Percentiles rank a stretch among this genome's conserved stretches.
Evolutionary conservation across 1,139 yeast genomes (phyloP).

Genomic region (Candida smagusa): DNA sequence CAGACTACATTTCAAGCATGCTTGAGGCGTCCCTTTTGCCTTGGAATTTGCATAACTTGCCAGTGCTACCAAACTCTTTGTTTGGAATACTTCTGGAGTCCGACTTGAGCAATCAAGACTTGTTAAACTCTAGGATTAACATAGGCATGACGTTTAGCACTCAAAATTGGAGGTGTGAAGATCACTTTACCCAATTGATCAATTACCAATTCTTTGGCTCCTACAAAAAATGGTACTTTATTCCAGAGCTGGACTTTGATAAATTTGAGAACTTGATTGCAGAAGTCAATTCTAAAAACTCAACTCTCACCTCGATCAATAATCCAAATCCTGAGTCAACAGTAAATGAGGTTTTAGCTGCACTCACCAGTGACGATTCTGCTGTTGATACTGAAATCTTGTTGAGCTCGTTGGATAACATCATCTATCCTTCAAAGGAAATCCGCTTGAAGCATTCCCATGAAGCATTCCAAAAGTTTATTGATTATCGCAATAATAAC

Average conservation of each 20-base stretch:
- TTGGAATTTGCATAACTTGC: conserved; percentile 72
- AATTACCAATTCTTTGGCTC: conserved; percentile 73
- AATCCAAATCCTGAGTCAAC: conserved; percentile 17
- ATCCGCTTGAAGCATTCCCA: conserved; percentile 24
- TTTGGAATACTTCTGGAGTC: conserved; percentile 32
- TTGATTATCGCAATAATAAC: conserved; percentile 15
- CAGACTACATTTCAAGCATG: conserved; percentile 19
- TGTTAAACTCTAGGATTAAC: conserved; percentile 29
- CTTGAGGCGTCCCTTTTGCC: conserved; percentile 38
- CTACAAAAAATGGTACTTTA: conserved; percentile 72
- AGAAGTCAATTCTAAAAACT: conserved; percentile 15
- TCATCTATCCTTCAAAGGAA: conserved; percentile 24
- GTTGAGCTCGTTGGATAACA: conserved; percentile 28
- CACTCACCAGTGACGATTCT: conserved; percentile 11
- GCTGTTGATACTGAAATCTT: conserved; percentile 24
- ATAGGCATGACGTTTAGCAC: conserved; percentile 68
- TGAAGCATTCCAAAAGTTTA: conserved; percentile 23
- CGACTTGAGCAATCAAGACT: conserved; percentile 42
- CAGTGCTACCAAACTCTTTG: conserved; percentile 55
- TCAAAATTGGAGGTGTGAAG: conserved; percentile 74
- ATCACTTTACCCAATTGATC: conserved; percentile 65
- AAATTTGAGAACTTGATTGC: conserved; percentile 52
- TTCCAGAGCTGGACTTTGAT: conserved; percentile 65
- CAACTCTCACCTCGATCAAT: conserved; percentile 22
- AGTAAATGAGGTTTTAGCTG: conserved; percentile 15